These are phyloP conservation scores for Aspergillus incahuasiensis DNA, from an alignment of 495 filamentous ascomycete species.

Conservation along the genomic window DNA sequence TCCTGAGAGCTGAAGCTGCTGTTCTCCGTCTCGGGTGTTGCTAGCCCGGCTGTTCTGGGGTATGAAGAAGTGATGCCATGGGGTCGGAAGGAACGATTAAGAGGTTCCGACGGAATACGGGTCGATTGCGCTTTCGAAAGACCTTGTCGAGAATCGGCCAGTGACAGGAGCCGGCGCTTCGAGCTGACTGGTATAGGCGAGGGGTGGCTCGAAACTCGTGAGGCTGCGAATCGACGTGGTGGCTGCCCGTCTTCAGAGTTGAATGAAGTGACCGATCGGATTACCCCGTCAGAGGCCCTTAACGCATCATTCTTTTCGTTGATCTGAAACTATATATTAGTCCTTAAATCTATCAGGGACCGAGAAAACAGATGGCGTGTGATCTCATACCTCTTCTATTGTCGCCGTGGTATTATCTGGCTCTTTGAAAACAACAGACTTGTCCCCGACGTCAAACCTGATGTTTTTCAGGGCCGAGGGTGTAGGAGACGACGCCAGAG, in stretches of 20 bases:
- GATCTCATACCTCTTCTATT: slow-evolving; percentile 51
- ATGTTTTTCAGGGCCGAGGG: slow-evolving; percentile 69
- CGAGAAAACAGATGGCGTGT: neutral
- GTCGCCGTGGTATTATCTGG: slow-evolving; percentile 54
- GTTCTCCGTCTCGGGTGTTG: slow-evolving; percentile 42
- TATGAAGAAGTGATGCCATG: slow-evolving; percentile 24
- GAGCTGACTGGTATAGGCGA: slow-evolving; percentile 23
- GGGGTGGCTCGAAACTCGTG: slow-evolving; percentile 26
- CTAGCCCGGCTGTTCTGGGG: slow-evolving; percentile 34
- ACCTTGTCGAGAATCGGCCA: slow-evolving; percentile 52
- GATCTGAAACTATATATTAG: slow-evolving; percentile 30
- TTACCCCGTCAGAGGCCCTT: slow-evolving; percentile 49
- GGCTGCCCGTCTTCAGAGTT: slow-evolving; percentile 28
- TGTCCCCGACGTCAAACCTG: slow-evolving; percentile 64
- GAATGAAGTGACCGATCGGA: slow-evolving; percentile 46
- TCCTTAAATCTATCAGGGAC: neutral
- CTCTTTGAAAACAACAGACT: slow-evolving; percentile 62
- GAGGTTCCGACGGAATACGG: slow-evolving; percentile 34
- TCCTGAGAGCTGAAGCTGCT: slow-evolving; percentile 30
- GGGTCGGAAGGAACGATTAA: slow-evolving; percentile 31
- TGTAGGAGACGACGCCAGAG: slow-evolving; percentile 75
- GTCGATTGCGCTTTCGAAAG: slow-evolving; percentile 26
- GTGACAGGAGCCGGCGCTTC: slow-evolving; percentile 51
- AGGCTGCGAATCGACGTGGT: slow-evolving; percentile 24
- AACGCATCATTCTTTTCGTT: slow-evolving; percentile 47